Evolutionary conservation across 1,284 basidiomycete genomes (phyloP).

Genomic region (Pseudomicrostroma phylloplanum): DNA sequence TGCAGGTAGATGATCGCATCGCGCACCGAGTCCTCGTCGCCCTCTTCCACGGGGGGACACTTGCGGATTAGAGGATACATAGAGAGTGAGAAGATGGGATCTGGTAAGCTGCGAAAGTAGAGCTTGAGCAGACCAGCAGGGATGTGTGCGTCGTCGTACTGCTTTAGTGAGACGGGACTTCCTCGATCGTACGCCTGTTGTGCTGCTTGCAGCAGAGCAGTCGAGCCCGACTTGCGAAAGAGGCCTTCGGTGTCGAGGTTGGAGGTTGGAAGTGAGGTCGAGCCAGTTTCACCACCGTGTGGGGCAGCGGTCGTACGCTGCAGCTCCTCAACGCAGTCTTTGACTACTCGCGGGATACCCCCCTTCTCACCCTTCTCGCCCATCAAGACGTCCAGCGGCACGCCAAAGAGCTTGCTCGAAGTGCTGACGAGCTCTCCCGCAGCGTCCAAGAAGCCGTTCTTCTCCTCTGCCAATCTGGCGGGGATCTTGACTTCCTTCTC

Average conservation of each 20-base stretch:
- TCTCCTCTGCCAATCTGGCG: constrained; percentile 55
- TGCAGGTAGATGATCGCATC: constrained; percentile 49
- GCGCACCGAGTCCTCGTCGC: constrained; percentile 46
- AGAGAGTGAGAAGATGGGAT: constrained; percentile 65
- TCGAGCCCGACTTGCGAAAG: constrained; percentile 70
- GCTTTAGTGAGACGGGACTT: constrained; percentile 68
- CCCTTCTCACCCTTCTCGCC: constrained; percentile 72
- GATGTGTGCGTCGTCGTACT: constrained; percentile 68
- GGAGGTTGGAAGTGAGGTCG: constrained; percentile 31
- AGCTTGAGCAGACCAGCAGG: constrained; percentile 79
- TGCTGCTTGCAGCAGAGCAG: constrained; percentile 64
- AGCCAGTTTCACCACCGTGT: background rate
- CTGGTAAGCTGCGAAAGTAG: constrained; percentile 69
- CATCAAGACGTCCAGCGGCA: constrained; percentile 72
- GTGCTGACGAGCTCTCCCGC: background rate
- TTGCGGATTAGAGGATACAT: constrained; percentile 63
- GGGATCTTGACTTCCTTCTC: constrained; percentile 16
- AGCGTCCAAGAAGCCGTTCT: no score
- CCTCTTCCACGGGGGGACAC: constrained; percentile 57
- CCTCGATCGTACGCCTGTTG: constrained; percentile 75
- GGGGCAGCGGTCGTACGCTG: constrained; percentile 5
- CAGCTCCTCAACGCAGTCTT: constrained; percentile 67
- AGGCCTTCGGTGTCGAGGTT: constrained; percentile 67
- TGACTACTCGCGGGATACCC: constrained; percentile 68
- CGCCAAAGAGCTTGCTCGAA: constrained; percentile 66